Evolutionary conservation across 768 basidiomycete species (phyloP).

Genomic region (Krasilnikovozyma curviuscula): DNA sequence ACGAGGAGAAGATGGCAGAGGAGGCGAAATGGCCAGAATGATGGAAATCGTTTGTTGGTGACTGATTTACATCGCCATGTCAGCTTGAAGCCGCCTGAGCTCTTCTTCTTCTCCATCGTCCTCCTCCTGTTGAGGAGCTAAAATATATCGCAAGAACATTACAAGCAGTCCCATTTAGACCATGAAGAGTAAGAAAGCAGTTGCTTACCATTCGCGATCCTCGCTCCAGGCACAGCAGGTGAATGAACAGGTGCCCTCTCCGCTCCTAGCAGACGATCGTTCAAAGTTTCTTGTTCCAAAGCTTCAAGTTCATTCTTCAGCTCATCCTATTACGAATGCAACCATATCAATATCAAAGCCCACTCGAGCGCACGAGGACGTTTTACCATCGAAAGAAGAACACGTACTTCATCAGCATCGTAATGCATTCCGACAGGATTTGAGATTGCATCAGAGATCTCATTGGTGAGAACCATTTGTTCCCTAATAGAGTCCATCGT

Average conservation of each 20-base stretch:
- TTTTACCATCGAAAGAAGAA: background rate
- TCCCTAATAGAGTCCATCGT: conserved; percentile 75
- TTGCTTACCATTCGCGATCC: conserved; percentile 34
- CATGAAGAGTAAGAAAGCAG: conserved; percentile 7
- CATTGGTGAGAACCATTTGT: conserved; percentile 77
- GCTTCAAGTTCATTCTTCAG: conserved; percentile 62
- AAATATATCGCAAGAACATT: background rate
- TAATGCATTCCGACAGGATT: conserved; percentile 41
- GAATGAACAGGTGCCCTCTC: conserved; percentile 76
- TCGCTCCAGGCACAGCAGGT: conserved; percentile 36
- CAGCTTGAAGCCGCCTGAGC: conserved; percentile 71
- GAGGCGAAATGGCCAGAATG: too few relatives aligned
- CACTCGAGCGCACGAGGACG: background rate
- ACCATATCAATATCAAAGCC: background rate
- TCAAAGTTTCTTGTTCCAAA: conserved; percentile 71
- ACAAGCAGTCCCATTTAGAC: background rate
- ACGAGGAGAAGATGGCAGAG: too few relatives aligned
- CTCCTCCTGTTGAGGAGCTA: conserved; percentile 31
- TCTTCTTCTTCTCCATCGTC: conserved; percentile 87
- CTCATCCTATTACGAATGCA: conserved; percentile 39
- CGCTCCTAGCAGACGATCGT: conserved; percentile 63
- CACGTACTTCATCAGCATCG: conserved; percentile 51
- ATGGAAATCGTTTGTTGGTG: too few relatives aligned
- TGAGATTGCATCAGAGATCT: conserved; percentile 76
- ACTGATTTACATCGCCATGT: conserved; percentile 59